These are phyloP conservation scores for Brassica nigra DNA, from an alignment of 345 rosid genomes.

Conservation along the genomic window DNA sequence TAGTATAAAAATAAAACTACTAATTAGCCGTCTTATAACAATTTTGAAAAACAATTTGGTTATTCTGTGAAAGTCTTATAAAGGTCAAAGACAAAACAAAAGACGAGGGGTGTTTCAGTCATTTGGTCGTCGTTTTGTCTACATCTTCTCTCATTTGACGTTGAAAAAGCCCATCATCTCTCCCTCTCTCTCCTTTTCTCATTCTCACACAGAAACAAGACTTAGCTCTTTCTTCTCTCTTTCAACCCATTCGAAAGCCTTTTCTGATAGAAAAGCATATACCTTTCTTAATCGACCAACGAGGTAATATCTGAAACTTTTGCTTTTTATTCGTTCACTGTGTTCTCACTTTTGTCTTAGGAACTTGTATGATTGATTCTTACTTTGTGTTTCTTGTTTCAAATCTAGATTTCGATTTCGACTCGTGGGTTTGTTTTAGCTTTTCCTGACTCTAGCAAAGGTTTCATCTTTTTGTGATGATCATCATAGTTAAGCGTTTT, in stretches of 20 bases:
- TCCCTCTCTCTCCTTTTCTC: conserved; percentile 5
- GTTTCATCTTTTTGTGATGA: conserved; percentile 9
- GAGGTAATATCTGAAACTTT: conserved; percentile 23
- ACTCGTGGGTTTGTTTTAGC: conserved; percentile 15
- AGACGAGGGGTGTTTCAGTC: conserved; percentile 24
- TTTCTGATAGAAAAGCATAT: background rate
- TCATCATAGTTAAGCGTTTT: background rate
- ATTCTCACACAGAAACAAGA: conserved; percentile 26
- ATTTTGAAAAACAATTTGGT: background rate
- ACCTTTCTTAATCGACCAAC: conserved; percentile 16
- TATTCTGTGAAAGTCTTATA: background rate
- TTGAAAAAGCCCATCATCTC: conserved; percentile 36
- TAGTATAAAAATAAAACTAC: background rate
- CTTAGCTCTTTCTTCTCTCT: conserved; percentile 20
- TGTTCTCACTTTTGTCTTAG: conserved; percentile 3
- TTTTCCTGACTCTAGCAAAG: background rate
- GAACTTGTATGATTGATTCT: conserved; percentile 19
- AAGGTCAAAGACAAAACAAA: conserved; percentile 30
- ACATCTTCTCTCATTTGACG: conserved; percentile 39
- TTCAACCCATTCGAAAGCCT: conserved; percentile 11
- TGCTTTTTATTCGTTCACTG: conserved; percentile 1
- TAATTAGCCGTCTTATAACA: conserved; percentile 25
- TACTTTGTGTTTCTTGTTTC: conserved; percentile 17
- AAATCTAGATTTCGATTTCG: conserved; percentile 20
- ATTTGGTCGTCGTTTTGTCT: conserved; percentile 21